Percentiles rank a stretch among this genome's conserved stretches.
Evolutionary conservation across 306 rosid species (phyloP).

Genomic region (Crotalaria pallida): DNA sequence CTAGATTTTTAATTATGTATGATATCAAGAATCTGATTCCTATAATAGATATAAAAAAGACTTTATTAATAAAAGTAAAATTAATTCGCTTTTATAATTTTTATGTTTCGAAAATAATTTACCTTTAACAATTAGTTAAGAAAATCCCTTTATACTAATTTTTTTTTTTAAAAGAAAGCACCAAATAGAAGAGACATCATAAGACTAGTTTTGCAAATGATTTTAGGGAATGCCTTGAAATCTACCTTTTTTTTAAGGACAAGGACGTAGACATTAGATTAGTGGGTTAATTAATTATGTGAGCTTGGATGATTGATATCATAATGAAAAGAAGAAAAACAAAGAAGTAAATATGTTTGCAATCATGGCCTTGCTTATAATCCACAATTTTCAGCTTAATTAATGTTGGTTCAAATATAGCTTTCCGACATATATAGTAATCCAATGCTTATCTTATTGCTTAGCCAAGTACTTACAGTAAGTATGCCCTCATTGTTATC

Average conservation of each 20-base stretch:
- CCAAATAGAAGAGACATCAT: not conserved
- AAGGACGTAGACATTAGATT: slow-evolving; percentile 9
- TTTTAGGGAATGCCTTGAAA: slow-evolving; percentile 1
- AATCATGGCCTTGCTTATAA: slow-evolving; percentile 28
- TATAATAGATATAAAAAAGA: no score
- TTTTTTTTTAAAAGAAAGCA: not conserved
- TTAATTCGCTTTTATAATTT: no score
- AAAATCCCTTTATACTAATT: no score
- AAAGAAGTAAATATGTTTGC: not conserved
- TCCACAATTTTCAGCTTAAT: slow-evolving; percentile 27
- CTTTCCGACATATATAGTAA: slow-evolving; percentile 22
- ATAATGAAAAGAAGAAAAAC: no score
- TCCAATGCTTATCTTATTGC: slow-evolving; percentile 27
- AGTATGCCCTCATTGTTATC: slow-evolving; percentile 15
- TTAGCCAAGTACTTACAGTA: slow-evolving; percentile 13
- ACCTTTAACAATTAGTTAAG: no score
- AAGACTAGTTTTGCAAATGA: slow-evolving; percentile 6
- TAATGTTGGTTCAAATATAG: slow-evolving; percentile 21
- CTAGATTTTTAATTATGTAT: no score
- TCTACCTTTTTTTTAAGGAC: slow-evolving; percentile 1
- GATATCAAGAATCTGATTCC: no score
- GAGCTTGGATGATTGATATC: slow-evolving; percentile 16
- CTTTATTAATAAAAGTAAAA: no score
- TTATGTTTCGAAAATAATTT: no score
- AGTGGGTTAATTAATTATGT: no score